Evolutionary conservation across 2,329 filamentous ascomycete genomes (phyloP), one percentile per base, ranked within the genome.

Genomic region (Claviceps arundinis): DNA sequence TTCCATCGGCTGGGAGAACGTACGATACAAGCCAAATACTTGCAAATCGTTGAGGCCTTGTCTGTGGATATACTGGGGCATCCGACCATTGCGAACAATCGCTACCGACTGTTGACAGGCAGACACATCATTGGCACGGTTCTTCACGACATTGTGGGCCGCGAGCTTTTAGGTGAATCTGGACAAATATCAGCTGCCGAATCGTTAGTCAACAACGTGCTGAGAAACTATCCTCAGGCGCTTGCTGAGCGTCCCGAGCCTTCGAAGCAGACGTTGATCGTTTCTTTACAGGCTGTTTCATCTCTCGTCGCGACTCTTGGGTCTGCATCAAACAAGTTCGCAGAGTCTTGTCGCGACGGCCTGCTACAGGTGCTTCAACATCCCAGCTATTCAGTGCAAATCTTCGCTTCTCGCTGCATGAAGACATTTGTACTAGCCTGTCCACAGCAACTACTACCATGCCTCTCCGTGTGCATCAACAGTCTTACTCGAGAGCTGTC

Each of bases 381-480:
- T 67, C 89, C 90, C 0, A 96, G 89, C 68, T 97, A 97, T 67
- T 93, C 89, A 4, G 93, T 98, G 2, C 93, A 98, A 63, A 82
- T 97, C 3, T 86, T 93, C 61, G 84, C 89, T 1, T 88, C 93
- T 4, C 80, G 87, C 55, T 95, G 89, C 62, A 73, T 97, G 60
- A 89, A 91, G 59, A 81, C 79, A 0, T 93, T 97, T 62, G 87
- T 95, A 1, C 74, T 95, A 44, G 89, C 89, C 14, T 96, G 89
- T 59, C 93, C 93, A 4, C 87, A 95, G 59, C 91, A 97, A 63
- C 78, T 98, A 5, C 73, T 97, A 5, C 87, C 89, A 2, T 93
- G 89, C 56, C 81, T 97, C 17, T 95, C 91, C 0, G 87, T 97
- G 46, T 97, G 90, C 67, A 90, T 97, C 85, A 96, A 96, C 66